Percentiles rank a stretch among this genome's conserved stretches.
These are phyloP conservation scores for Ustilago sp. DNA, from an alignment of 1,284 basidiomycete species.

Conservation along the genomic window DNA sequence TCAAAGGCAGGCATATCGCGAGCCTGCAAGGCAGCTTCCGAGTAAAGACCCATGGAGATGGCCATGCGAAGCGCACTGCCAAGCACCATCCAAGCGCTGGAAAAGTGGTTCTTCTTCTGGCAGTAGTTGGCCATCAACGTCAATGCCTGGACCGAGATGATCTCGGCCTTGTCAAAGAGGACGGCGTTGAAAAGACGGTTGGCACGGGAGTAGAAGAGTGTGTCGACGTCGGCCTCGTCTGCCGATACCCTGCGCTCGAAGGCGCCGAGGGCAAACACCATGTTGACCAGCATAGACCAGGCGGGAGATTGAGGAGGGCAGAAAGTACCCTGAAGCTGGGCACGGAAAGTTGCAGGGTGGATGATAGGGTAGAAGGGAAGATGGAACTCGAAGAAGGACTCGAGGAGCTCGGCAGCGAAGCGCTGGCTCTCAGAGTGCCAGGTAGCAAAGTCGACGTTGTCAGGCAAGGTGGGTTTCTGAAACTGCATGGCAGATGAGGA, in stretches of 20 bases:
- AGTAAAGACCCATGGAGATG: conserved; percentile 50
- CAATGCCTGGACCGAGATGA: conserved; percentile 50
- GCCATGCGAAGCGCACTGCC: conserved; percentile 54
- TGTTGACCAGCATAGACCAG: conserved; percentile 55
- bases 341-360: conserved; percentile 51
- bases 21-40: conserved; percentile 40
- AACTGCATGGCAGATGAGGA: conserved; percentile 16
- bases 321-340: conserved; percentile 44
- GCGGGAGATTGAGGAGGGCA: conserved; percentile 30
- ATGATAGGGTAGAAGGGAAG: conserved; percentile 51
- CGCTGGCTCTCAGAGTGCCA: conserved; percentile 42
- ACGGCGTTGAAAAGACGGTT: conserved; percentile 44
- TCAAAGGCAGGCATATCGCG: conserved; percentile 47
- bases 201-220: conserved; percentile 44
- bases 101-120: conserved; percentile 52
- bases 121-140: conserved; percentile 53
- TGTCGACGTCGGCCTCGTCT: conserved; percentile 32
- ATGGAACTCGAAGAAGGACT: conserved; percentile 53
- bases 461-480: conserved; percentile 21
- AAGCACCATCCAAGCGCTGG: conserved; percentile 51
- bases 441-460: conserved; percentile 32
- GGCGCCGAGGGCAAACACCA: conserved; percentile 53
- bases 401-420: conserved; percentile 37
- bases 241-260: conserved; percentile 42
- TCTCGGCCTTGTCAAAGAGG: conserved; percentile 50